A percentile compares a stretch with the other conserved stretches of the same genome.
These are phyloP conservation scores for Trametes meyenii DNA, from an alignment of 768 basidiomycete species.

Conservation along the genomic window DNA sequence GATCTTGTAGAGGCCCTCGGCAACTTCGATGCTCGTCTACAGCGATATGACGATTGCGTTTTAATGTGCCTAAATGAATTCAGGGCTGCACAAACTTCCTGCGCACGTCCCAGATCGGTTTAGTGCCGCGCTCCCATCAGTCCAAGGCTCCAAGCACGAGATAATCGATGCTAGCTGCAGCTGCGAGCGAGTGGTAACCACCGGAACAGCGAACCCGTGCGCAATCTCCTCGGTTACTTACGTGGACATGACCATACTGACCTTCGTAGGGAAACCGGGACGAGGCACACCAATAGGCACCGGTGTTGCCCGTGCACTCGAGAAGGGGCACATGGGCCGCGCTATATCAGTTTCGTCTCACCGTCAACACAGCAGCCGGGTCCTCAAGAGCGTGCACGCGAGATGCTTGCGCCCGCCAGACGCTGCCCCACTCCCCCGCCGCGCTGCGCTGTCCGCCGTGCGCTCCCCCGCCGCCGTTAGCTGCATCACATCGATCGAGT, in stretches of 20 bases:
- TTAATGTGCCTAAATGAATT: slow-evolving; percentile 2
- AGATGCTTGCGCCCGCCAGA: background rate
- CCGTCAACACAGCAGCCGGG: slow-evolving; percentile 12
- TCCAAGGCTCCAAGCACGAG: slow-evolving; percentile 16
- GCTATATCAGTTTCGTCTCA: slow-evolving; percentile 14
- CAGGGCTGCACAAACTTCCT: slow-evolving; percentile 7
- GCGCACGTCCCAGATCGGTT: slow-evolving; percentile 2
- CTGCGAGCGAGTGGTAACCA: background rate
- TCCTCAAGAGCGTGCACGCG: slow-evolving; percentile 11
- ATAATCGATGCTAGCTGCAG: slow-evolving; percentile 8
- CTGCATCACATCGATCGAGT: slow-evolving; percentile 20
- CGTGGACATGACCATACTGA: slow-evolving; percentile 24
- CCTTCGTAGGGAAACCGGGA: slow-evolving; percentile 11
- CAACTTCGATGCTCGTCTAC: too few relatives aligned
- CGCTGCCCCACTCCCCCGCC: background rate
- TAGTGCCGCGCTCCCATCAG: slow-evolving; percentile 2
- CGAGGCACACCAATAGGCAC: slow-evolving; percentile 14
- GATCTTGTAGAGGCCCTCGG: too few relatives aligned
- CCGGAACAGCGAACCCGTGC: slow-evolving; percentile 5
- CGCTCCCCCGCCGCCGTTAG: background rate
- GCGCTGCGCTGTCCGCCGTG: background rate
- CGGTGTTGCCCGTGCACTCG: background rate
- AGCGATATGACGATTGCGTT: background rate
- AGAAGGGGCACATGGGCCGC: slow-evolving; percentile 12
- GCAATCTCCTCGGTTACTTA: slow-evolving; percentile 15